Evolutionary conservation across 257 asterid genomes (phyloP).

Genomic region (Scutellaria baicalensis): DNA sequence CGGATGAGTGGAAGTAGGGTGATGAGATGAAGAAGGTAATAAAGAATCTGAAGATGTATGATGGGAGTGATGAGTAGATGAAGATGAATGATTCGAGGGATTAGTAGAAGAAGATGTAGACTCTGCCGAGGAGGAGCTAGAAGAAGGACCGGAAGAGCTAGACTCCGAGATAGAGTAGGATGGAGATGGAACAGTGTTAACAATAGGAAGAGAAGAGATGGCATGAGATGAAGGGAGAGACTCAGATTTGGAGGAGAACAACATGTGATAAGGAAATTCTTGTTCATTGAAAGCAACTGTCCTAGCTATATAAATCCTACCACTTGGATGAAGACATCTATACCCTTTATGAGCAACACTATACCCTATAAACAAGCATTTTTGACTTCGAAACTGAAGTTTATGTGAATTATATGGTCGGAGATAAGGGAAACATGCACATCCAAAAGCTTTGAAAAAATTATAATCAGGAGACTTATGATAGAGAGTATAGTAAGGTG

Average conservation of each 20-base stretch:
- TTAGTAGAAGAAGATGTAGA: too few species aligned
- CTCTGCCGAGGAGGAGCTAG: too few species aligned
- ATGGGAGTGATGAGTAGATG: too few species aligned
- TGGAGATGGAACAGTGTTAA: neutral
- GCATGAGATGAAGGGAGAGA: neutral
- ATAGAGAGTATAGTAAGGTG: neutral
- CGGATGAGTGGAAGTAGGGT: too few species aligned
- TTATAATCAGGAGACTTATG: neutral
- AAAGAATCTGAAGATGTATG: too few species aligned
- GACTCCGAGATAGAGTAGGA: too few species aligned
- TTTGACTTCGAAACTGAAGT: neutral
- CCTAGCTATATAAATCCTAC: neutral
- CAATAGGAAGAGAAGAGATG: neutral
- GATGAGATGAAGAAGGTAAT: too few species aligned
- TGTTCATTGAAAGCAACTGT: neutral
- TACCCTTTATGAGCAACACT: neutral
- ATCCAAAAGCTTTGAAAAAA: neutral
- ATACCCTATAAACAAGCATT: neutral
- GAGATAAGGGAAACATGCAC: neutral
- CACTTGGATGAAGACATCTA: neutral
- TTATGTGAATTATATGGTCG: neutral
- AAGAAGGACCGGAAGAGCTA: too few species aligned
- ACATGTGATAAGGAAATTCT: neutral
- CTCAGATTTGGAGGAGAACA: neutral
- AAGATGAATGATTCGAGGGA: too few species aligned